phyloP scores from a whole-genome alignment of 2,329 filamentous ascomycete species.

The Cercospora zeae-maydis region DNA sequence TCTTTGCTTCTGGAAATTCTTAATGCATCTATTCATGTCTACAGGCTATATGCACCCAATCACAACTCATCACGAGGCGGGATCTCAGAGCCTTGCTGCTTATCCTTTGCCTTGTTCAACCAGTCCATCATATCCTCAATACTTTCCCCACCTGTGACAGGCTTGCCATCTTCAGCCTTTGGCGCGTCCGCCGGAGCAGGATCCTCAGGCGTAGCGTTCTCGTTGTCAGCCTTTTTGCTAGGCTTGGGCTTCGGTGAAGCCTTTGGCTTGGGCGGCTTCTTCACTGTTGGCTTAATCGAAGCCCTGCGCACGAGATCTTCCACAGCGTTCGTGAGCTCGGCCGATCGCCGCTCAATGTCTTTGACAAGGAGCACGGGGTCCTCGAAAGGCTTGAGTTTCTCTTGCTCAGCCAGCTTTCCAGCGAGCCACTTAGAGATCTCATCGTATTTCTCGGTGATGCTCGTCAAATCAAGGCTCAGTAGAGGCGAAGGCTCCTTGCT shows the following conservation, averaged over 20 bases:
- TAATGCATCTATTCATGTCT: conserved; percentile 13
- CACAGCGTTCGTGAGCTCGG: conserved; percentile 67
- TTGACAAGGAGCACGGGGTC: conserved; percentile 71
- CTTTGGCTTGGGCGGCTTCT: conserved; percentile 22
- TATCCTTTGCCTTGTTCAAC: conserved; percentile 20
- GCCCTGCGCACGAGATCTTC: conserved; percentile 64
- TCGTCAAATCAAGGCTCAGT: conserved; percentile 65
- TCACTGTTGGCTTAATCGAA: conserved; percentile 12
- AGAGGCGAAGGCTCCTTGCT: conserved; percentile 58
- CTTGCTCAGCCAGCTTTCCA: conserved; percentile 66
- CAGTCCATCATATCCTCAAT: conserved; percentile 26
- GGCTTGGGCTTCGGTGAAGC: conserved; percentile 23
- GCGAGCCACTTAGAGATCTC: conserved; percentile 70
- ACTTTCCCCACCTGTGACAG: conserved; percentile 21
- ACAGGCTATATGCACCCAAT: conserved; percentile 15
- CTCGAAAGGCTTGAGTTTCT: conserved; percentile 64
- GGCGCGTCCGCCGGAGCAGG: conserved; percentile 10
- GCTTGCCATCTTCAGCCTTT: conserved; percentile 12
- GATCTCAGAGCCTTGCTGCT: conserved; percentile 9
- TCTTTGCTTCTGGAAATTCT: neutral
- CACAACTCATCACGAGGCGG: conserved; percentile 23
- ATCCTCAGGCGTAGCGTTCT: conserved; percentile 17
- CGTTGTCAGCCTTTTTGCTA: conserved; percentile 19
- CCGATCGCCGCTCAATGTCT: conserved; percentile 66
- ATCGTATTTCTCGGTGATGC: conserved; percentile 60